These are phyloP conservation scores for Phylloporus rhodoxanthus DNA, from an alignment of 768 basidiomycete species.

Conservation along the genomic window DNA sequence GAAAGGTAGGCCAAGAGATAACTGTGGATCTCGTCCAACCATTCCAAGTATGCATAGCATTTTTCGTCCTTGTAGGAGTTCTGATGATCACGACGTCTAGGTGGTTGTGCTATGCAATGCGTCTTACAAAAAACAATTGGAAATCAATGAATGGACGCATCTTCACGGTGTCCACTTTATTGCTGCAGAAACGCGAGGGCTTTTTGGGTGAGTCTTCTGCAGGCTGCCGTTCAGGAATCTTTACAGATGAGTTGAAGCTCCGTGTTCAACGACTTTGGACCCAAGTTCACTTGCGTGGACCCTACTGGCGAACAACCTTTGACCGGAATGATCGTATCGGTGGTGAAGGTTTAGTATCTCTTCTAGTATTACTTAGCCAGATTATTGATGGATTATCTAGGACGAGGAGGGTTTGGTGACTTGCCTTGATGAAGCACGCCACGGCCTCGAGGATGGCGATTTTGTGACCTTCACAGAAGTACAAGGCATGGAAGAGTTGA, in stretches of 20 bases:
- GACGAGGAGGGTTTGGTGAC: conserved; percentile 89
- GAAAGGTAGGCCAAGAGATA: conserved; percentile 69
- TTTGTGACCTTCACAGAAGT: conserved; percentile 96
- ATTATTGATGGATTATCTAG: conserved; percentile 33
- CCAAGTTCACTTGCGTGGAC: conserved; percentile 92
- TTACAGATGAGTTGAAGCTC: conserved; percentile 44
- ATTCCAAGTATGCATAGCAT: conserved; percentile 65
- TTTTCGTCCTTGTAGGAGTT: not conserved
- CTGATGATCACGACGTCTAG: conserved; percentile 35
- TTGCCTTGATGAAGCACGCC: conserved; percentile 93
- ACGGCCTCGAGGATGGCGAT: conserved; percentile 98
- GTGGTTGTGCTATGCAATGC: conserved; percentile 85
- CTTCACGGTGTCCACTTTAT: conserved; percentile 86
- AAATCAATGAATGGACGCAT: conserved; percentile 96
- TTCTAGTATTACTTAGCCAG: not conserved
- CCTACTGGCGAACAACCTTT: conserved; percentile 96
- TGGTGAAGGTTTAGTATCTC: conserved; percentile 60
- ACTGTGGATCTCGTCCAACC: conserved; percentile 75
- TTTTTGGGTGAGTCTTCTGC: conserved; percentile 71
- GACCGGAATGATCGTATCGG: conserved; percentile 90
- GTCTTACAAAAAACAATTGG: conserved; percentile 74
- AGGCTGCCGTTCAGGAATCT: not conserved
- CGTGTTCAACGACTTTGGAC: conserved; percentile 94
- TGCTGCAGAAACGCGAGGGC: conserved; percentile 82
- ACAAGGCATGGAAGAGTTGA: conserved; percentile 89